Evolutionary conservation across 2,329 filamentous ascomycete species (phyloP), one percentile per base, ranked within the genome.

Genomic region (Cladorrhinum sp.): DNA sequence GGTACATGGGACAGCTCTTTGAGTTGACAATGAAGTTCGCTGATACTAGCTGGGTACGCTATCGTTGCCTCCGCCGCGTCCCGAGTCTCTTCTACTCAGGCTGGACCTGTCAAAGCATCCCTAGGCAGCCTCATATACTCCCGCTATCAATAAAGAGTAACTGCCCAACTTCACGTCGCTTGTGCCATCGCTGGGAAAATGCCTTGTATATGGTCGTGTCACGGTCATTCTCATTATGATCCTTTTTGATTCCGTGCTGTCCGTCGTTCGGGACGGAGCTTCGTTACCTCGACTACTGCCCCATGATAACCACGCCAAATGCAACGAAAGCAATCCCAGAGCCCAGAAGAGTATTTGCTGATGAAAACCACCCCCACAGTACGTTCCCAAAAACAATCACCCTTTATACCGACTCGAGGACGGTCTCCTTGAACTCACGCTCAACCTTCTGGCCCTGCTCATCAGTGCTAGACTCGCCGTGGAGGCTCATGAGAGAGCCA

Each of bases 361-460:
- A 72, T 70, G 67, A 73, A 73, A 73, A 70, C 69, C 71, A 65
- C 70, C 73, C 75, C 74, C 77, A 36, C 33, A 75, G 63, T 76
- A 75, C 76, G 74, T 74, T 75, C 73, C 76, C 76, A 74, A 73
- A 74, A 73, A 71, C 71, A 73, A 72, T 26, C 64, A 71, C 72
- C 74, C 73, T 83, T 92, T 92, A 98, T 82, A 98, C 95, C 78
- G 86, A 87, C 78, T 96, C 91, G 73, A 97, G 86, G 75, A 97
- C 92, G 75, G 85, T 86, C 88, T 99, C 94, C 91, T 97, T 96
- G 90, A 98, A 99, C 83, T 99, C 94, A 76, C 92, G 85, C 87
- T 98, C 95, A 71, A 96, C 91, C 91, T 97, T 98, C 82, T 97
- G 91, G 74, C 95, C 95, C 78, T 92, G 87, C 82, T 99, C 95